Conservation (phyloP, 163 green algal genomes). For the Trebouxiophyceae sp. region DNA sequence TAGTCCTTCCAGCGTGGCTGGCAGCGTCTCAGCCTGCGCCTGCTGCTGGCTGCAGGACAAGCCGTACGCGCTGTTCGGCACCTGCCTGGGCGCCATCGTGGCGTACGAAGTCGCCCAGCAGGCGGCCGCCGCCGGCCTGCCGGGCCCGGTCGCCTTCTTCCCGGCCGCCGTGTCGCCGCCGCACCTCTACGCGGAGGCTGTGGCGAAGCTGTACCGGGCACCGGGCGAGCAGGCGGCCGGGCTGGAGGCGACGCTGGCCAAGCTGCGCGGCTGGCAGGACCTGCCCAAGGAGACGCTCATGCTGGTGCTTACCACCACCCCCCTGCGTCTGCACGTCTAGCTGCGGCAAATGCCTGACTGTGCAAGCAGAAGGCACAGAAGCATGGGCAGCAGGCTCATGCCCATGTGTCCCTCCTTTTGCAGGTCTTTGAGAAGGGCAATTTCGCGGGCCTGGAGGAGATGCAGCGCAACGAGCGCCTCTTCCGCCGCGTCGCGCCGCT, state of each 20-base stretch:
- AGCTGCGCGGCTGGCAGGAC: conserved; percentile 22
- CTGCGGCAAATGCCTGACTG: no score
- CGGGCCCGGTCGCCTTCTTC: conserved; percentile 25
- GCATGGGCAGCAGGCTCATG: not conserved
- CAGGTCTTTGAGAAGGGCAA: conserved; percentile 37
- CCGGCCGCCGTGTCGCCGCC: conserved; percentile 37
- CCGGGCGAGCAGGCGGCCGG: not conserved
- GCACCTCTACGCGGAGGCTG: conserved; percentile 31
- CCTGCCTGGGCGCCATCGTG: conserved; percentile 38
- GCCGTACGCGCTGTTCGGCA: conserved; percentile 44
- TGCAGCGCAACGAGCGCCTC: conserved; percentile 31
- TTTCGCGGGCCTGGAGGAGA: conserved; percentile 48
- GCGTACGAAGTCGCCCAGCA: conserved; percentile 32
- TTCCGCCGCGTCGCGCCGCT: conserved; percentile 41
- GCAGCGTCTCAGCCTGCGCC: not conserved
- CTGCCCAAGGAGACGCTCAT: conserved; percentile 21
- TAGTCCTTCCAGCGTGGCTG: no score
- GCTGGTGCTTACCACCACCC: no score
- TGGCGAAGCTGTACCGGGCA: conserved; percentile 36
- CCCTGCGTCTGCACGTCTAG: no score
- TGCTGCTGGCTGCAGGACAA: conserved; percentile 14
- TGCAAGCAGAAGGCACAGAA: not conserved
- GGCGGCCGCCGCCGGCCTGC: conserved; percentile 2
- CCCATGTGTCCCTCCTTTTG: not conserved
- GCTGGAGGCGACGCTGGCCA: conserved; percentile 23